Conservation (phyloP, 257 asterid species). For the Cinchona pubescens region DNA sequence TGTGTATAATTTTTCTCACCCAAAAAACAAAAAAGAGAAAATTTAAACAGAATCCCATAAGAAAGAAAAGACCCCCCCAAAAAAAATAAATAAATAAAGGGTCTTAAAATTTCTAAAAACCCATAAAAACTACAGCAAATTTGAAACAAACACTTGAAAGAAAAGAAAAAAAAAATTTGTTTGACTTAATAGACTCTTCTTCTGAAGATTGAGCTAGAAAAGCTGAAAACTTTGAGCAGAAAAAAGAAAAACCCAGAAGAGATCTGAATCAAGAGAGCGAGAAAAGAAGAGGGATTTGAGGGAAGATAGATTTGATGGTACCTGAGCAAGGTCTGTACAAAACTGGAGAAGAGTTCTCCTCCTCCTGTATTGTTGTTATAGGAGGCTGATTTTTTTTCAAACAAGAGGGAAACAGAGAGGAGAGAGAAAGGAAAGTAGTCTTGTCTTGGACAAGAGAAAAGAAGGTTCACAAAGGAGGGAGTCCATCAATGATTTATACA, state of each 20-base stretch:
- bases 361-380: background rate
- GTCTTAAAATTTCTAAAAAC: background rate
- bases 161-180: background rate
- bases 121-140: background rate
- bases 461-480: conserved; percentile 34
- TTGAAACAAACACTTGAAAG: background rate
- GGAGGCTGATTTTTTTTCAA: conserved; percentile 23
- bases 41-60: background rate
- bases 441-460: conserved; percentile 39
- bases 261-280: background rate
- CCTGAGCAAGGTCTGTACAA: conserved; percentile 69
- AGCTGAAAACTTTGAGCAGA: background rate
- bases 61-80: background rate
- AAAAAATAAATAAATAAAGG: too few species aligned
- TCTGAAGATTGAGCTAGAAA: background rate
- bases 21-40: background rate
- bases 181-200: background rate
- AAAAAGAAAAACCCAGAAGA: background rate
- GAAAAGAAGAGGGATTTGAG: background rate
- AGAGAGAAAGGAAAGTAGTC: conserved; percentile 18
- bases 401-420: conserved; percentile 7
- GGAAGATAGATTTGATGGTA: conserved; percentile 12
- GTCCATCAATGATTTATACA: conserved; percentile 17
- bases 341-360: conserved; percentile 11
- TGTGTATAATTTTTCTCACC: background rate